Evolutionary conservation across 1,139 yeast species (phyloP), one percentile per base, ranked within the genome.

Genomic region (Scheffersomyces parashehatae): DNA sequence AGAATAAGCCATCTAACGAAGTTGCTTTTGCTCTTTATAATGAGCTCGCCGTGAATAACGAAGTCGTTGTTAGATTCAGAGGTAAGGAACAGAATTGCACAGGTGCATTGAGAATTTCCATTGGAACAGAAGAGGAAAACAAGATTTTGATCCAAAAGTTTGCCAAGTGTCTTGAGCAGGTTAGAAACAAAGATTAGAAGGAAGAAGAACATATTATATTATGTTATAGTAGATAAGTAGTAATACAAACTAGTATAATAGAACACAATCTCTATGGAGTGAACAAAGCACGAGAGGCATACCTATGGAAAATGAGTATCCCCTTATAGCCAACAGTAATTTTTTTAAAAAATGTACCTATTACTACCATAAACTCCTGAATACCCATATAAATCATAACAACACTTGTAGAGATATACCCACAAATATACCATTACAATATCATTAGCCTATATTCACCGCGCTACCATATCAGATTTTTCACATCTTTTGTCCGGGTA

Each of bases 11-110:
- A 0, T 80, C 81, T 29, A 87, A 85, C 55, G 80, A 74, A n/a
- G 62, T 81, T 16, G 98, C 99, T 1, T 65, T 77, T 40, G 58
- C 71, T 36, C 72, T 90, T 9, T 93, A 93, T 64, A 74, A 75
- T 46, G 70, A 67, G 32, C 67, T 93, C 57, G 99, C 99, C 0
- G 77, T 77, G 15, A 76, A 79, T 20, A 79, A 84, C 41, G 82
- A 81, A 34, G 90, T 93, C 16, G 97, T 93, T 40, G 88, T 91
- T 11, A 79, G 99, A 62, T 93, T 81, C 61, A 80, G 99, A 69
- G 99, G 99, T 31, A 79, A 73, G 29, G 99, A 93, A 66, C 76
- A 83, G 38, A 95, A 96, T 37, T 93, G 99, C 63, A 69, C 71
- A 3, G 99, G 99, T 30, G 88, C 89, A 38, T 68, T 93, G 44